Conservation (phyloP, 495 filamentous ascomycete genomes). For the Opeltia flavorubescens region DNA sequence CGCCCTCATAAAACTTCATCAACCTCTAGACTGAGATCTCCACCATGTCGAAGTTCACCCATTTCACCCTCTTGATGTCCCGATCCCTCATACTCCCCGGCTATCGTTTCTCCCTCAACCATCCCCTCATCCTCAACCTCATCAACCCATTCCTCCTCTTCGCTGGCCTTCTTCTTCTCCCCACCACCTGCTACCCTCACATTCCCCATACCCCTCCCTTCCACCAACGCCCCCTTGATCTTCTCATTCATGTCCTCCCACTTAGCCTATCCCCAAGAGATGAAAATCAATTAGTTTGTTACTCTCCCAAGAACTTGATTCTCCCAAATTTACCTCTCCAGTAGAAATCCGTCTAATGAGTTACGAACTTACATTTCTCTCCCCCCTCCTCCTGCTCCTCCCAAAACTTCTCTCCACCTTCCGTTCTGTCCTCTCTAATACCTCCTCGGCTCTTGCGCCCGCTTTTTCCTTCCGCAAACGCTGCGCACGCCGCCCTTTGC, state of each 20-base stretch:
- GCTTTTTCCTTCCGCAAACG: background rate
- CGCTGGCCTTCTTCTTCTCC: background rate
- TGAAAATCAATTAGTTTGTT: too few species aligned
- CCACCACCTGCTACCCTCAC: background rate
- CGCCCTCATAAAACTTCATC: too few species aligned
- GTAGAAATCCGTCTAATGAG: background rate
- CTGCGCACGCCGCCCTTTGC: background rate
- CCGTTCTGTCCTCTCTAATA: background rate
- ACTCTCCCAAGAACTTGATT: background rate
- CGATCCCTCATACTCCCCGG: background rate
- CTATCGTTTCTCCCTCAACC: background rate
- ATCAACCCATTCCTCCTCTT: background rate
- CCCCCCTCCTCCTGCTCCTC: background rate
- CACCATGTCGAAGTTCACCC: background rate
- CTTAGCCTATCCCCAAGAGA: slow-evolving; percentile 44
- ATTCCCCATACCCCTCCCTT: background rate
- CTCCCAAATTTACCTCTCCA: background rate
- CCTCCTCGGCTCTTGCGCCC: background rate
- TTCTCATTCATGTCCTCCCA: slow-evolving; percentile 71
- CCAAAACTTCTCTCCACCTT: background rate
- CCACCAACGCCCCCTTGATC: slow-evolving; percentile 36
- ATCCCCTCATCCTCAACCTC: background rate
- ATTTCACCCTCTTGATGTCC: background rate
- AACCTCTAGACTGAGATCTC: too few species aligned
- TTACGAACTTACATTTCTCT: background rate